Evolutionary conservation across 2,329 filamentous ascomycete species (phyloP).

Genomic region (Intubia oerlemansii): DNA sequence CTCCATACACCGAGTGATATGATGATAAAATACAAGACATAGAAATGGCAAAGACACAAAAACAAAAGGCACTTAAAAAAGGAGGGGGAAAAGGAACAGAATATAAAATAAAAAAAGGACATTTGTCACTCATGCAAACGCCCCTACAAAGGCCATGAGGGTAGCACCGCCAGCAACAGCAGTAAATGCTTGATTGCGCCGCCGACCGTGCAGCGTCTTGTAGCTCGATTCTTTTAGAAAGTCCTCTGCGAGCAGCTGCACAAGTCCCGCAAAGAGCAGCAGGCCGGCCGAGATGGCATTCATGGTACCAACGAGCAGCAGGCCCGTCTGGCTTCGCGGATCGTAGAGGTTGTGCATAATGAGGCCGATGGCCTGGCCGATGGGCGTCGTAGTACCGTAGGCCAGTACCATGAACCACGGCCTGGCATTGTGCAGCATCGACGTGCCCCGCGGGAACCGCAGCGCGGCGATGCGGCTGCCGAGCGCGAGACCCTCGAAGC

Average conservation of each 20-base stretch:
- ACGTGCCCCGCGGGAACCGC: constrained; percentile 51
- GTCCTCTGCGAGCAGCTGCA: constrained; percentile 70
- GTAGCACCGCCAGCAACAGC: constrained; percentile 41
- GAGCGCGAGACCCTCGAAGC: constrained; percentile 71
- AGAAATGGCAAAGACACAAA: too few species aligned
- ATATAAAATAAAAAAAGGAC: neutral
- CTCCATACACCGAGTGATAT: too few species aligned
- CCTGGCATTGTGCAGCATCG: too few species aligned
- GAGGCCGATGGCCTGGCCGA: constrained; percentile 68
- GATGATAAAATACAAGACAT: too few species aligned
- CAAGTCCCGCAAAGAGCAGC: constrained; percentile 61
- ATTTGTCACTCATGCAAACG: constrained; percentile 34
- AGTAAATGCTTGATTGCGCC: constrained; percentile 38
- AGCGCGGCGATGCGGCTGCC: constrained; percentile 71
- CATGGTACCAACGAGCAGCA: constrained; percentile 71
- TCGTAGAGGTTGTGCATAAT: constrained; percentile 62
- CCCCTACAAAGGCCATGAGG: constrained; percentile 51
- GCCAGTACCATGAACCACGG: constrained; percentile 71
- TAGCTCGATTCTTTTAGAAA: constrained; percentile 62
- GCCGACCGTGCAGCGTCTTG: constrained; percentile 38
- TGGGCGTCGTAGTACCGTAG: constrained; percentile 56
- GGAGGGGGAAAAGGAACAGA: too few species aligned
- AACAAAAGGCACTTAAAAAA: too few species aligned
- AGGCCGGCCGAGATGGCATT: constrained; percentile 70
- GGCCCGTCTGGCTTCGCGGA: constrained; percentile 50